These are phyloP conservation scores for Lachancea mirantina DNA, from an alignment of 805 yeast genomes.

Conservation along the genomic window DNA sequence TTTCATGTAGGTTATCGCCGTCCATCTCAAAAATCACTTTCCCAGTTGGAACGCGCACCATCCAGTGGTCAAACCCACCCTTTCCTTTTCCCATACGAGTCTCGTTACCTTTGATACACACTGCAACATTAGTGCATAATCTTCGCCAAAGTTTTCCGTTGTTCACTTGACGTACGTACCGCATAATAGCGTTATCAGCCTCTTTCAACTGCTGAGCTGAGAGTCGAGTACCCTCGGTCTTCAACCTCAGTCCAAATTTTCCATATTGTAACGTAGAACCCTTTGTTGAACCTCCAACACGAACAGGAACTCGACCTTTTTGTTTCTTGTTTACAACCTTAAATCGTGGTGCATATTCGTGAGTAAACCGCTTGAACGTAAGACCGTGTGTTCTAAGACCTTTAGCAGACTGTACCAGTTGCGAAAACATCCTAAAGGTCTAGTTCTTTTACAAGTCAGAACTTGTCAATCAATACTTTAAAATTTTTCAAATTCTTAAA, in stretches of 20 bases:
- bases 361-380: slow-evolving; percentile 39
- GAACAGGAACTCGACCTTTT: slow-evolving; percentile 90
- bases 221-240: slow-evolving; percentile 80
- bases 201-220: slow-evolving; percentile 84
- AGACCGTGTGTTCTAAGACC: slow-evolving; percentile 1
- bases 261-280: slow-evolving; percentile 84
- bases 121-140: slow-evolving; percentile 77
- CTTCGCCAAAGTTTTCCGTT: slow-evolving; percentile 70
- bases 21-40: slow-evolving; percentile 80
- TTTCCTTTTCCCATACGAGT: slow-evolving; percentile 99
- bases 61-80: slow-evolving; percentile 97
- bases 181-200: slow-evolving; percentile 80
- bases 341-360: slow-evolving; percentile 73
- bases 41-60: slow-evolving; percentile 92
- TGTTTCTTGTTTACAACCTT: slow-evolving; percentile 62
- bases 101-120: slow-evolving; percentile 94
- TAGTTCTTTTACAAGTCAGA: not conserved
- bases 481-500: no score
- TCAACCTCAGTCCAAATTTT: slow-evolving; percentile 75
- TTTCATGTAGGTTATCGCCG: slow-evolving; percentile 73
- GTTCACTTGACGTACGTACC: slow-evolving; percentile 66
- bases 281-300: slow-evolving; percentile 88
- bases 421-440: slow-evolving; percentile 4
- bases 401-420: slow-evolving; percentile 1
- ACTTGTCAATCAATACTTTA: no score